Conservation (phyloP, 2,329 filamentous ascomycete genomes). For the Clarireedia homoeocarpa region DNA sequence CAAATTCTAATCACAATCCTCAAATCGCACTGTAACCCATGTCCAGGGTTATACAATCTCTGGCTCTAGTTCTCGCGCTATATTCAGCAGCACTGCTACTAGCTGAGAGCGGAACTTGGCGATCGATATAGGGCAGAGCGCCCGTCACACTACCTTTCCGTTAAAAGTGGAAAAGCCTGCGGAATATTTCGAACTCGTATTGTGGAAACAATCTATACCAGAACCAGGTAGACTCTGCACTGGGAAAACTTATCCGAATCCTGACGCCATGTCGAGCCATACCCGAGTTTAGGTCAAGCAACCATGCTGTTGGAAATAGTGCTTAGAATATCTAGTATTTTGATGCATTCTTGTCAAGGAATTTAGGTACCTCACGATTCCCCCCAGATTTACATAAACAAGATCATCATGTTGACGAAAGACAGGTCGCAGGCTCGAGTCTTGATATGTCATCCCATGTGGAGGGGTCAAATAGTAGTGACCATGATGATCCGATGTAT, state of each 20-base stretch:
- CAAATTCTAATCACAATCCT: not conserved
- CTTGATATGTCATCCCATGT: slow-evolving; percentile 1
- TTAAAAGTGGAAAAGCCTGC: not conserved
- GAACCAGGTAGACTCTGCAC: not conserved
- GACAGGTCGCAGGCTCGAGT: not conserved
- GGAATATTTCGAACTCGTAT: not conserved
- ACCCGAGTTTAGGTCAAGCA: not conserved
- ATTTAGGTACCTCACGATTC: not conserved
- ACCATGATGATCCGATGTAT: slow-evolving; percentile 3
- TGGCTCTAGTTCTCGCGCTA: not conserved
- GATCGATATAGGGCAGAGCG: not conserved
- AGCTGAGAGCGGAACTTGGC: not conserved
- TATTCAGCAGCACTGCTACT: not conserved
- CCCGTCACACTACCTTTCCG: not conserved
- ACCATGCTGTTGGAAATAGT: not conserved
- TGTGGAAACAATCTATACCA: not conserved
- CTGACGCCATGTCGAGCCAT: not conserved
- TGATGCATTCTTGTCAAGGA: not conserved
- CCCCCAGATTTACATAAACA: not conserved
- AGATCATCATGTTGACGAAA: slow-evolving; percentile 6
- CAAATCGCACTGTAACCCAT: not conserved
- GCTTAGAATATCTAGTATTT: slow-evolving; percentile 1
- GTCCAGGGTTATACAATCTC: not conserved
- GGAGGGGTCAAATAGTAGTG: not conserved
- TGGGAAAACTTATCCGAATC: not conserved